A percentile compares a stretch with the other conserved stretches of the same genome.
phyloP scores from a whole-genome alignment of 2,329 filamentous ascomycete genomes.

The Cordyceps cicadae region DNA sequence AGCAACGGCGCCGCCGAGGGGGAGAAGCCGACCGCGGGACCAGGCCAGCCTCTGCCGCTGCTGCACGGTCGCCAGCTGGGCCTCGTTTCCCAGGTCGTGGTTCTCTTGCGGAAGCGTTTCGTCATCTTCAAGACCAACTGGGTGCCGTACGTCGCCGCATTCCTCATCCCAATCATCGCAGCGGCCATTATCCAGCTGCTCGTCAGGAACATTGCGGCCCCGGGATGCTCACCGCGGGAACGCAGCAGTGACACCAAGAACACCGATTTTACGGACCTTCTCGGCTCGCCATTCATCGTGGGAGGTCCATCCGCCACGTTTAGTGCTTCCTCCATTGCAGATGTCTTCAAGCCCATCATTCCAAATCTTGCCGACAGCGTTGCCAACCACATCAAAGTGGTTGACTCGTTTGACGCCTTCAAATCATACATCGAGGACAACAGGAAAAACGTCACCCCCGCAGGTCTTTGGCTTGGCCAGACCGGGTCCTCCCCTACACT shows the following conservation, averaged over 20 bases:
- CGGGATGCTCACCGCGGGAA: conserved; percentile 33
- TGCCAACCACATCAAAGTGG: conserved; percentile 12
- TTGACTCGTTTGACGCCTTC: conserved; percentile 54
- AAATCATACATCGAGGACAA: conserved; percentile 52
- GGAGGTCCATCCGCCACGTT: conserved; percentile 19
- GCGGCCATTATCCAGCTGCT: conserved; percentile 68
- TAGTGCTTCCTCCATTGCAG: conserved; percentile 4
- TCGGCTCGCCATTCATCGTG: conserved; percentile 16
- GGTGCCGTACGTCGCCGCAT: conserved; percentile 62
- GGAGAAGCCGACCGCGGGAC: not conserved
- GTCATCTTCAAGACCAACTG: conserved; percentile 48
- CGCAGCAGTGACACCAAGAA: conserved; percentile 12
- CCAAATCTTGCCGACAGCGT: conserved; percentile 14
- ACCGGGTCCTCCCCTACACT: conserved; percentile 50
- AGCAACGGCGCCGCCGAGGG: not conserved
- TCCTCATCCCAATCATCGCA: conserved; percentile 68
- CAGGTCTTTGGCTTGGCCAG: conserved; percentile 66
- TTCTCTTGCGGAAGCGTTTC: conserved; percentile 56
- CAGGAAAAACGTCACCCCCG: conserved; percentile 61
- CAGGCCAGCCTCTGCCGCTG: conserved; percentile 24
- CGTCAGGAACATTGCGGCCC: conserved; percentile 45
- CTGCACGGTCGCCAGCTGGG: conserved; percentile 50
- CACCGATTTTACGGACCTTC: conserved; percentile 15
- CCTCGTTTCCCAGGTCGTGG: conserved; percentile 50
- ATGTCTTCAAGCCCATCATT: conserved; percentile 13